Evolutionary conservation across 2,329 filamentous ascomycete genomes (phyloP).

Genomic region (Xylaria sp.): DNA sequence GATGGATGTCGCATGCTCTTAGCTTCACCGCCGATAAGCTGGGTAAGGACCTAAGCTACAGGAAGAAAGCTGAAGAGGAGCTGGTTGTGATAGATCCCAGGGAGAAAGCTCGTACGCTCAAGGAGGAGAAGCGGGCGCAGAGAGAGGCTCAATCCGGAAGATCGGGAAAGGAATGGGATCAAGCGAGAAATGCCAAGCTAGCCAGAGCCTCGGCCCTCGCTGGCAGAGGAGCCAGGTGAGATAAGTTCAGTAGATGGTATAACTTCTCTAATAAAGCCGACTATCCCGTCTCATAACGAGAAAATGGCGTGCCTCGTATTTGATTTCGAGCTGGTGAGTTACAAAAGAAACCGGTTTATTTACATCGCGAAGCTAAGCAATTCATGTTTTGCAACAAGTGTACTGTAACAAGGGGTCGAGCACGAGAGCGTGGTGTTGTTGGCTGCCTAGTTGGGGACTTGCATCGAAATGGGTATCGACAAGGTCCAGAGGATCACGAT

Average conservation of each 20-base stretch:
- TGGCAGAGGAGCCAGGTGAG: conserved; percentile 66
- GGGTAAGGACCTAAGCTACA: conserved; percentile 91
- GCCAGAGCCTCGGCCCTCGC: conserved; percentile 63
- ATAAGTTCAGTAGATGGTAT: background rate
- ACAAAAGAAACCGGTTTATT: background rate
- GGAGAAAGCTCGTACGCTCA: conserved; percentile 80
- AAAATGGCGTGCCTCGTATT: background rate
- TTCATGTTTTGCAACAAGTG: background rate
- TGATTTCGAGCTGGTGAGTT: background rate
- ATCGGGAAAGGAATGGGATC: conserved; percentile 69
- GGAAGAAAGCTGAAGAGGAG: conserved; percentile 90
- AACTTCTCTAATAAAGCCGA: conserved; percentile 13
- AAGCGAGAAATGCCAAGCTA: conserved; percentile 67
- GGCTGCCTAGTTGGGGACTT: background rate
- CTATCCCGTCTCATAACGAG: background rate
- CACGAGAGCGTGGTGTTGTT: background rate
- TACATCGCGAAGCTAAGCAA: background rate
- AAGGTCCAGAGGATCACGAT: background rate
- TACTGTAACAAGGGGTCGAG: background rate
- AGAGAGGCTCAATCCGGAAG: conserved; percentile 64
- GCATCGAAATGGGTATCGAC: background rate
- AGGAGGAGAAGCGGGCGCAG: conserved; percentile 70
- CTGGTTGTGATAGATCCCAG: conserved; percentile 92
- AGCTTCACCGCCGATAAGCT: conserved; percentile 89
- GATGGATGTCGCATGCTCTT: conserved; percentile 88